Percentiles rank a stretch among this genome's conserved stretches.
Evolutionary conservation across 306 rosid genomes (phyloP).

Genomic region (Rubus idaeus): DNA sequence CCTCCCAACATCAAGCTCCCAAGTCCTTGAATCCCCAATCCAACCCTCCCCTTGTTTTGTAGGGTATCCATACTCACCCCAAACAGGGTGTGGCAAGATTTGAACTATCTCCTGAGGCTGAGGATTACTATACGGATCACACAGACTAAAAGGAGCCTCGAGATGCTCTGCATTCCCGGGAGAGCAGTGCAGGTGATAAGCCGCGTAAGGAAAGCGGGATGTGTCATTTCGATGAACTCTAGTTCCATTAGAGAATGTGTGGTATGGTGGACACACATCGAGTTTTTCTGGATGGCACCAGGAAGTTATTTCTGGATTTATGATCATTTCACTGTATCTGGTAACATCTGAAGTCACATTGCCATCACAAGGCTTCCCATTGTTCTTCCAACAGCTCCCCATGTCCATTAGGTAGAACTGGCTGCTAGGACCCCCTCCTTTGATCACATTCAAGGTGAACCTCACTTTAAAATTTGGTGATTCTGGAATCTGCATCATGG

Average conservation of each 20-base stretch:
- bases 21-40: slow-evolving; percentile 58
- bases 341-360: slow-evolving; percentile 64
- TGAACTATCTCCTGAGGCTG: slow-evolving; percentile 68
- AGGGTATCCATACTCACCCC: slow-evolving; percentile 66
- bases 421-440: slow-evolving; percentile 55
- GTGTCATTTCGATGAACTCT: slow-evolving; percentile 42
- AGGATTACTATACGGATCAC: slow-evolving; percentile 65
- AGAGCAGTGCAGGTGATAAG: slow-evolving; percentile 54
- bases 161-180: slow-evolving; percentile 50
- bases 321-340: slow-evolving; percentile 74
- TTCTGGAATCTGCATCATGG: slow-evolving; percentile 50
- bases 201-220: slow-evolving; percentile 45
- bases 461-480: slow-evolving; percentile 61
- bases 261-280: slow-evolving; percentile 53
- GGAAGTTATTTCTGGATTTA: slow-evolving; percentile 47
- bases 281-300: slow-evolving; percentile 39
- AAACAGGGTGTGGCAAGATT: slow-evolving; percentile 59
- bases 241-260: slow-evolving; percentile 53
- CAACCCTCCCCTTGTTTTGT: slow-evolving; percentile 56
- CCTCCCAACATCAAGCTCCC: slow-evolving; percentile 73
- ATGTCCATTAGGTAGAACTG: slow-evolving; percentile 76
- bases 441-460: slow-evolving; percentile 38
- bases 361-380: slow-evolving; percentile 71
- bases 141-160: slow-evolving; percentile 39
- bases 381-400: slow-evolving; percentile 85